Evolutionary conservation across 805 yeast genomes (phyloP), one percentile per base, ranked within the genome.

Genomic region (Hanseniaspora meyeri): DNA sequence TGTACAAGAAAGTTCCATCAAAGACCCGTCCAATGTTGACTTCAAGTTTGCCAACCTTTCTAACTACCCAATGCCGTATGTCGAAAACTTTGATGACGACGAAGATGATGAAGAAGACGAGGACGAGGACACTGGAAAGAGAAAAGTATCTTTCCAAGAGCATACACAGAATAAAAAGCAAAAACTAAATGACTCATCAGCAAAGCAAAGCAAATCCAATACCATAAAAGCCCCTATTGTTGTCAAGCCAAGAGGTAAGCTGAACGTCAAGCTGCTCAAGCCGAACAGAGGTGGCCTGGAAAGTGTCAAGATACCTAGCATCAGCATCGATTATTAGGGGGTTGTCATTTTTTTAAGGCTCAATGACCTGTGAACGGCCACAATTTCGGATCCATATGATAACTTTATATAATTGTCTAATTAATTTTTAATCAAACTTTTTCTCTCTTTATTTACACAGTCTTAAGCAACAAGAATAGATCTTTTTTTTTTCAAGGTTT

Each of bases 211-310:
- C 16, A 29, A 19, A 27, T 5, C 4, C 9, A 52, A 32, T 6
- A 20, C 29, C 11, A 37, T 29, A 19, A 52, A 20, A 16, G 29
- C 38, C 19, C 45, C 56, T 8, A 8, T 52, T 10, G 40, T 52
- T 14, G 56, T 52, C 10, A 52, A 52, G 11, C 56, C 56, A 3
- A 52, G 40, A 27, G 56, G 56, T 8, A 52, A 52, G 31, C 24
- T 43, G 19, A 52, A 52, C n/a, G 40, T 29, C 4, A 52, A 52
- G n/a, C 50, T 52, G 12, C 45, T 52, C 14, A 27, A 52, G 16
- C 56, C 56, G 5, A 52, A 52, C n/a, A 43, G 56, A 45, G 56
- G 56, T 38, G 50, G 56, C 8, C 17, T 52, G 17, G 50, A 52
- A 12, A 43, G 50, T 17, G 56, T 52, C 16, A 52, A 52, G 34